Percentiles rank a stretch among this genome's conserved stretches.
These are phyloP conservation scores for Hanseniaspora singularis DNA, from an alignment of 805 yeast genomes.

Conservation along the genomic window DNA sequence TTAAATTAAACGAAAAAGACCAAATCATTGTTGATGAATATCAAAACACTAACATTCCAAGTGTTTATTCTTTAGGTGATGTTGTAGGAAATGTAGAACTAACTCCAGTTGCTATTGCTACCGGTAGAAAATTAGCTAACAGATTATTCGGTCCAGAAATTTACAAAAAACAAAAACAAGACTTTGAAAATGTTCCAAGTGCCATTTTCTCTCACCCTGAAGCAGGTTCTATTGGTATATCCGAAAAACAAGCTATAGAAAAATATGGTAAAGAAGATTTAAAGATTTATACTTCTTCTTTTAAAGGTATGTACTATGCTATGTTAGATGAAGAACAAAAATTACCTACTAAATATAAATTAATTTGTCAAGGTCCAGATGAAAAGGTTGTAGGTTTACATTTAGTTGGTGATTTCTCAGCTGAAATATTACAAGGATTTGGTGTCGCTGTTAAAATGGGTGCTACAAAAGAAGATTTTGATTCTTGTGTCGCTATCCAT, in stretches of 20 bases:
- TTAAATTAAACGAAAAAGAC: conserved; percentile 46
- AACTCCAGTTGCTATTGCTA: conserved; percentile 97
- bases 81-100: conserved; percentile 85
- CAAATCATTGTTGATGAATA: conserved; percentile 74
- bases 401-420: conserved; percentile 76
- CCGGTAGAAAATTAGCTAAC: conserved; percentile 88
- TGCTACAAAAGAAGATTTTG: conserved; percentile 93
- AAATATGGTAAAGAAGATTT: conserved; percentile 70
- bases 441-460: conserved; percentile 99
- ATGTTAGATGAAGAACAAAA: conserved; percentile 53
- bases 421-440: conserved; percentile 94
- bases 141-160: conserved; percentile 74
- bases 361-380: conserved; percentile 62
- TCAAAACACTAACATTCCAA: conserved; percentile 64
- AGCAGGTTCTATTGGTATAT: conserved; percentile 84
- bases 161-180: conserved; percentile 66
- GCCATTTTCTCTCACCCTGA: conserved; percentile 98
- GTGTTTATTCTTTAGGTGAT: conserved; percentile 82
- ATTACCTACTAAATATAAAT: conserved; percentile 77
- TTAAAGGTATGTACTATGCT: conserved; percentile 88
- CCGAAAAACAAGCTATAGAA: conserved; percentile 63
- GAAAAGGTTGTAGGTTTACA: conserved; percentile 95
- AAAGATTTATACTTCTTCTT: conserved; percentile 70
- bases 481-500: conserved; percentile 92
- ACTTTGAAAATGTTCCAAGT: conserved; percentile 77